Evolutionary conservation across 2,329 filamentous ascomycete genomes (phyloP).

Genomic region (Calonectria pauciramosa): DNA sequence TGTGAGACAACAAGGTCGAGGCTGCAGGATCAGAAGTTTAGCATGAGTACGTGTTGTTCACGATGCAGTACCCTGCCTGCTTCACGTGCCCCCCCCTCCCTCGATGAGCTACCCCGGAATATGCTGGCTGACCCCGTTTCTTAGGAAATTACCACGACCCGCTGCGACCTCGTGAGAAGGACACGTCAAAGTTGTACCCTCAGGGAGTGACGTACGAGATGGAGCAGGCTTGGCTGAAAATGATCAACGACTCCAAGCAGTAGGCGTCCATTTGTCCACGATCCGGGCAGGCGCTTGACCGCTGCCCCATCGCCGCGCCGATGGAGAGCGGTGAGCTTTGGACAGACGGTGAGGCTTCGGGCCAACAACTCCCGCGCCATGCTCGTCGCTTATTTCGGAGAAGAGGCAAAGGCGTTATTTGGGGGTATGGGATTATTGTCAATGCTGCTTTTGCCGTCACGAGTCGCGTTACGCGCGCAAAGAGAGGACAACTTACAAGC

Average conservation of each 20-base stretch:
- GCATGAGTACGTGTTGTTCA: conserved; percentile 54
- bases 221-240: conserved; percentile 56
- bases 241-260: conserved; percentile 43
- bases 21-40: conserved; percentile 62
- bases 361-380: conserved; percentile 9
- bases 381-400: conserved; percentile 7
- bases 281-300: neutral
- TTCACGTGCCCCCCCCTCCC: neutral
- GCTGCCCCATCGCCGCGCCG: neutral
- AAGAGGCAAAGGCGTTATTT: neutral
- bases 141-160: conserved; percentile 59
- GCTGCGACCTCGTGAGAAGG: conserved; percentile 54
- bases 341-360: conserved; percentile 12
- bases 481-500: neutral
- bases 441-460: neutral
- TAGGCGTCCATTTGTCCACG: conserved; percentile 9
- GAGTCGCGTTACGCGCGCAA: neutral
- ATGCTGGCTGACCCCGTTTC: conserved; percentile 29
- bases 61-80: neutral
- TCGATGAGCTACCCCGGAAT: neutral
- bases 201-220: conserved; percentile 56
- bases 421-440: neutral
- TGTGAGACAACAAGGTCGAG: conserved; percentile 53
- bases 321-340: conserved; percentile 18
- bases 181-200: conserved; percentile 52